Evolutionary conservation across 2,329 filamentous ascomycete genomes (phyloP).

Genomic region (Nigrograna mackinnonii): DNA sequence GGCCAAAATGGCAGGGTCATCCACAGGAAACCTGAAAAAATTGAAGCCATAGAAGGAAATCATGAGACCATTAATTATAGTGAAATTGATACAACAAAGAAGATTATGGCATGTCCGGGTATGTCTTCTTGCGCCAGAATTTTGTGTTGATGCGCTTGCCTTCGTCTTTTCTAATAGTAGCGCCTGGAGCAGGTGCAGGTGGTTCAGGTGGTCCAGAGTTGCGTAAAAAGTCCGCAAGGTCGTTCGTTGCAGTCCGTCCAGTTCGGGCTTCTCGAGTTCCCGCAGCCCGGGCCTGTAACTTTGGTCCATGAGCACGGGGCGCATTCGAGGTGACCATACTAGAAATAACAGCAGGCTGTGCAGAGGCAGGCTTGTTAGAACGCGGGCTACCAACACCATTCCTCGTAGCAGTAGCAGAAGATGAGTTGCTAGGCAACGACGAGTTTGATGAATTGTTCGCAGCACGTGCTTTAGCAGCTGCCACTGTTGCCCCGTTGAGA

Average conservation of each 20-base stretch:
- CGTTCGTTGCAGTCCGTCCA: constrained; percentile 38
- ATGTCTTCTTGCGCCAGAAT: constrained; percentile 38
- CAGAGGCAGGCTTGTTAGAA: constrained; percentile 1
- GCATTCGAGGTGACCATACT: constrained; percentile 22
- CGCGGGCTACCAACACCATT: constrained; percentile 13
- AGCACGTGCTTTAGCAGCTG: constrained; percentile 33
- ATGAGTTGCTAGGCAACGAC: constrained; percentile 6
- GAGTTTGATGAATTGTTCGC: constrained; percentile 8
- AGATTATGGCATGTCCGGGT: constrained; percentile 14
- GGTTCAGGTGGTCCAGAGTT: constrained; percentile 43
- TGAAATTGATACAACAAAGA: not conserved
- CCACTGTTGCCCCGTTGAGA: constrained; percentile 33
- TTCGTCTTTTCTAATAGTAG: constrained; percentile 27
- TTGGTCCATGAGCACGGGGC: constrained; percentile 27
- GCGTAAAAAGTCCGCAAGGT: constrained; percentile 49
- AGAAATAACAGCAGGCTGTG: constrained; percentile 8
- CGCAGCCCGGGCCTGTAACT: constrained; percentile 29
- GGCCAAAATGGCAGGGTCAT: too few relatives aligned
- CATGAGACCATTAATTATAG: not conserved
- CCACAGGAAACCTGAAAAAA: not conserved
- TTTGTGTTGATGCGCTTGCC: constrained; percentile 30
- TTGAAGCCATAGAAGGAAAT: not conserved
- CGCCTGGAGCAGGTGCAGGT: constrained; percentile 13
- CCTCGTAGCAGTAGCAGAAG: constrained; percentile 16
- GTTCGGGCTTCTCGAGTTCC: constrained; percentile 18